Base-by-base conservation (phyloP, 2,329 filamentous ascomycete species). In the Beauveria asiatica region DNA sequence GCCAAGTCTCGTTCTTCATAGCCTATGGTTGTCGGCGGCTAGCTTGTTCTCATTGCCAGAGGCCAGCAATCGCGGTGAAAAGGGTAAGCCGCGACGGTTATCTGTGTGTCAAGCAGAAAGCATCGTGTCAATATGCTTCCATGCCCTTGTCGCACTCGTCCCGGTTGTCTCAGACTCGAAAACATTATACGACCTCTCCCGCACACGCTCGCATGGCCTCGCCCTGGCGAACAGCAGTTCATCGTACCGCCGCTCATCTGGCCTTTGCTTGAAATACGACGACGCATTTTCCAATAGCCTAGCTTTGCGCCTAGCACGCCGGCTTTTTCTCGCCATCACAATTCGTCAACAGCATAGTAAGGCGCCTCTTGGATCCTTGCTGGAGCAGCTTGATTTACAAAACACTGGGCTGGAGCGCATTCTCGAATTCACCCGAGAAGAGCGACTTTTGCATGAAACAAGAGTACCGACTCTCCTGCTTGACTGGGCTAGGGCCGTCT, bases 401-500 rank as follows among this genome's bases (percentile, higher is more conserved):
- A 77, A 75, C 57, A 71, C 74, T 37, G 78, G 75, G n/a, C 69
- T 74, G 1, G 70, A 74, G 5, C 74, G 78, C 9, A 66, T 77
- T 2, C 69, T 84, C 2, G 72, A 78, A 5, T 83, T 85, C 63
- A 70, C 77, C 1, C 73, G 78, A 42, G 64, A 75, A 1, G 83
- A 83, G 62, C 77, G 78, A n/a, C 74, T 76, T 16, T 66, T 82
- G 23, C 84, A 84, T 64, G 83, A 85, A 65, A 82, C 80, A 37
- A 75, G 81, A 41, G 76, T 82, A 19, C 82, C 81, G 8, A 82
- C 79, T 11, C 70, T 85, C 17, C 74, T 84, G 6, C 73, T 91
- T 27, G 88, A 91, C 67, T 92, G 87, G 88, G 82, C 88, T 21
- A 80, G 88, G 62, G 85, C 87, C 0, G 80, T 94, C 1, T 82